These are phyloP conservation scores for Wallacemonas sp. DNA, from an alignment of 208 protist genomes.

Conservation along the genomic window DNA sequence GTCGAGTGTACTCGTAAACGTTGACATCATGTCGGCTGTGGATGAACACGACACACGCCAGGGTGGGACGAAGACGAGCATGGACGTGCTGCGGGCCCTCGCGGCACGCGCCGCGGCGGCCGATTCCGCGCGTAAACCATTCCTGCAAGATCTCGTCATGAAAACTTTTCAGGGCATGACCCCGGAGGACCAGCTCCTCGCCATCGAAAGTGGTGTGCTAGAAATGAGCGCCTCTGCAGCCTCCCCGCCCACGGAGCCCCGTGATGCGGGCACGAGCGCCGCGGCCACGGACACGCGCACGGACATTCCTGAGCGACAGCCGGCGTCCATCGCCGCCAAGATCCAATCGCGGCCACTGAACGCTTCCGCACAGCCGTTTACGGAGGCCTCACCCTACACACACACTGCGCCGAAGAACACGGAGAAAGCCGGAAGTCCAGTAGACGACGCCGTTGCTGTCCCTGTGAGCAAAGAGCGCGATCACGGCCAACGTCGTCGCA, in stretches of 20 bases:
- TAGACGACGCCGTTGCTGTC: too few relatives aligned
- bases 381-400: too few relatives aligned
- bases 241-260: background rate
- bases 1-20: too few relatives aligned
- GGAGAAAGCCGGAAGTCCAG: too few relatives aligned
- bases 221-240: background rate
- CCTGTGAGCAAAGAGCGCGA: too few relatives aligned
- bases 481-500: too few relatives aligned
- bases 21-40: background rate
- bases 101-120: background rate
- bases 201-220: background rate
- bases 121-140: background rate
- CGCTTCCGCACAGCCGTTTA: background rate
- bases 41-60: background rate
- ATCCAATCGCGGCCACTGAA: background rate
- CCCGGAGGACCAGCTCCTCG: background rate
- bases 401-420: too few relatives aligned
- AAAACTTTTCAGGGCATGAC: background rate
- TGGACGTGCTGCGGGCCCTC: constrained; percentile 6
- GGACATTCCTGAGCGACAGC: too few relatives aligned
- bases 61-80: background rate
- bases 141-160: background rate
- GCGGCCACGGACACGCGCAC: too few relatives aligned
- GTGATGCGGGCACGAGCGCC: too few relatives aligned
- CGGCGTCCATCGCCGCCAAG: background rate